Percentiles rank a stretch among this genome's conserved stretches.
phyloP scores from a whole-genome alignment of 208 protist species.

The Crithidia fasciculata region DNA sequence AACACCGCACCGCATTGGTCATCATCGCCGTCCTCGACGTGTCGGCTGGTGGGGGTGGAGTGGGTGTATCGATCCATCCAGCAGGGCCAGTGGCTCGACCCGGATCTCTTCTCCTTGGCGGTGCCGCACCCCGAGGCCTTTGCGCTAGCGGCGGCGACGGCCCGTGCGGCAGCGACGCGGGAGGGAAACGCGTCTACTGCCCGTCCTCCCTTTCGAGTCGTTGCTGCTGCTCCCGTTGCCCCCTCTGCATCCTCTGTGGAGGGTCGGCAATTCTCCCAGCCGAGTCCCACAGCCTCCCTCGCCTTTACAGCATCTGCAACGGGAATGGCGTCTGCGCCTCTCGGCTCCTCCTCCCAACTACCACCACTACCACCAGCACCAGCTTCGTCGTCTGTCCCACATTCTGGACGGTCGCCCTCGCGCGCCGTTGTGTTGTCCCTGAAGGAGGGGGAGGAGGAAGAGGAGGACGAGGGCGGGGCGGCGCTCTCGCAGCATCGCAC shows the following conservation, averaged over 20 bases:
- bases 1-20: neutral
- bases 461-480: slow-evolving; percentile 11
- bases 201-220: neutral
- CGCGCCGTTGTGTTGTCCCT: neutral
- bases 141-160: neutral
- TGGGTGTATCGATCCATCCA: slow-evolving; percentile 60
- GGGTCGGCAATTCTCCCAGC: neutral
- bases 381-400: neutral
- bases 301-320: neutral
- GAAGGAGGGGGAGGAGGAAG: neutral
- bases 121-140: slow-evolving; percentile 40
- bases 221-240: neutral
- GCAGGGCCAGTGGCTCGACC: slow-evolving; percentile 58
- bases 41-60: slow-evolving; percentile 55
- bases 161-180: neutral
- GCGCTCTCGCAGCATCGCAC: slow-evolving; percentile 22
- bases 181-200: too few species aligned
- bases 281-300: neutral
- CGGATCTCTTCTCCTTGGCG: slow-evolving; percentile 38
- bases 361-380: neutral
- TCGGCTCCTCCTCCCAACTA: neutral
- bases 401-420: slow-evolving; percentile 15
- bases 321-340: too few species aligned
- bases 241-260: neutral
- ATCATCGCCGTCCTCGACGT: slow-evolving; percentile 16